Evolutionary conservation across 2,329 filamentous ascomycete genomes (phyloP).

Genomic region (Claviceps spartinae): DNA sequence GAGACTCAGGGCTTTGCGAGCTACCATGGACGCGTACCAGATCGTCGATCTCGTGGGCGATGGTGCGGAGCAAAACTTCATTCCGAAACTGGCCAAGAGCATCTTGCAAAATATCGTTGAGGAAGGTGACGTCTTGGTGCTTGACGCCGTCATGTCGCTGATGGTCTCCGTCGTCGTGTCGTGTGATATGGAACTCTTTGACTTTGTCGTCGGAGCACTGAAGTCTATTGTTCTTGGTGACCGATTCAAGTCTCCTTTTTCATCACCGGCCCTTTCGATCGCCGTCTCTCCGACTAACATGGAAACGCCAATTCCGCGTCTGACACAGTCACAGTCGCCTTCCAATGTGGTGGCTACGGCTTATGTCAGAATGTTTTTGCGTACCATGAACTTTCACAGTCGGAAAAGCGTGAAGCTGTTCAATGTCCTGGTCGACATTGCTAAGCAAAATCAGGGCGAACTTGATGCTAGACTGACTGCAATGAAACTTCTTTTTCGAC

Average conservation of each 20-base stretch:
- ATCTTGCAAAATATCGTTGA: conserved; percentile 47
- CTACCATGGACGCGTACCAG: conserved; percentile 45
- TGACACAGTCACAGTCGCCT: conserved; percentile 31
- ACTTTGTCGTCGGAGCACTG: conserved; percentile 40
- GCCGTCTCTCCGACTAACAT: conserved; percentile 10
- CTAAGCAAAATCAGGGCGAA: conserved; percentile 44
- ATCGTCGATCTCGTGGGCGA: conserved; percentile 45
- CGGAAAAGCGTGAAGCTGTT: conserved; percentile 51
- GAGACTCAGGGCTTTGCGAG: conserved; percentile 47
- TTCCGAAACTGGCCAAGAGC: conserved; percentile 45
- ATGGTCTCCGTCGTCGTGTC: conserved; percentile 50
- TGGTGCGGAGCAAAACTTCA: conserved; percentile 41
- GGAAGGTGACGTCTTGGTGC: conserved; percentile 51
- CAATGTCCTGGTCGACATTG: conserved; percentile 49
- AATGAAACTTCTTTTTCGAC: conserved; percentile 66
- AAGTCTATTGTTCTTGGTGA: conserved; percentile 36
- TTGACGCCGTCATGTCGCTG: conserved; percentile 51
- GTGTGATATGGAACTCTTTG: conserved; percentile 44
- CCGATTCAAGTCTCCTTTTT: conserved; percentile 28
- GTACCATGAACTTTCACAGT: conserved; percentile 52
- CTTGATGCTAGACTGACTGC: conserved; percentile 58
- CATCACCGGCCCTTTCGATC: conserved; percentile 15
- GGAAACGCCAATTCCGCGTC: conserved; percentile 10
- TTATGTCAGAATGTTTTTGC: conserved; percentile 64
- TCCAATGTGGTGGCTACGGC: conserved; percentile 60